Conservation (phyloP, 805 yeast species). For the Tetrapisispora phaffii region DNA sequence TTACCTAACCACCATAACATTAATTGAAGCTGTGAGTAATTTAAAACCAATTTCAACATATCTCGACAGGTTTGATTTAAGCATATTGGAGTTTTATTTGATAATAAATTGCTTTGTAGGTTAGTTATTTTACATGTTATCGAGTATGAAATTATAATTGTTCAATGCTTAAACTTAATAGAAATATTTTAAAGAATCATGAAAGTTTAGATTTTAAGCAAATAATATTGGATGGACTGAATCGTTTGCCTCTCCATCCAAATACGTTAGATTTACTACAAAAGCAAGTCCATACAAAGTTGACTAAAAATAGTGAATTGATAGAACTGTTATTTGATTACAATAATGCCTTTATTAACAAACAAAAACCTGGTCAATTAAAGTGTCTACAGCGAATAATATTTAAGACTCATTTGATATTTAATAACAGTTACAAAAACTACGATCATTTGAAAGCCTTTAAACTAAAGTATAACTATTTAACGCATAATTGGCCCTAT, state of each 20-base stretch:
- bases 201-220: background rate
- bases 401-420: background rate
- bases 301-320: background rate
- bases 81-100: no score
- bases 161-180: background rate
- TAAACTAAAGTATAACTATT: conserved; percentile 1
- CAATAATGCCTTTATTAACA: background rate
- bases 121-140: no score
- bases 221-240: background rate
- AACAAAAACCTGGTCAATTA: background rate
- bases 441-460: conserved; percentile 1
- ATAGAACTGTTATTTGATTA: background rate
- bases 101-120: no score
- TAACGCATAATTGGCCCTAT: conserved; percentile 4
- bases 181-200: background rate
- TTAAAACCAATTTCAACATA: no score
- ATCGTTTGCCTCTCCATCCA: background rate
- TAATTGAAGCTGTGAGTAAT: no score
- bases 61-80: no score
- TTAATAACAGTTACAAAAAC: conserved; percentile 1
- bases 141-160: no score
- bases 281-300: background rate
- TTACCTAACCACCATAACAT: no score
- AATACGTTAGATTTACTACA: background rate
- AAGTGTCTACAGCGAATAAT: conserved; percentile 1